Evolutionary conservation across 768 basidiomycete genomes (phyloP).

Genomic region (Pleurotus eryngii): DNA sequence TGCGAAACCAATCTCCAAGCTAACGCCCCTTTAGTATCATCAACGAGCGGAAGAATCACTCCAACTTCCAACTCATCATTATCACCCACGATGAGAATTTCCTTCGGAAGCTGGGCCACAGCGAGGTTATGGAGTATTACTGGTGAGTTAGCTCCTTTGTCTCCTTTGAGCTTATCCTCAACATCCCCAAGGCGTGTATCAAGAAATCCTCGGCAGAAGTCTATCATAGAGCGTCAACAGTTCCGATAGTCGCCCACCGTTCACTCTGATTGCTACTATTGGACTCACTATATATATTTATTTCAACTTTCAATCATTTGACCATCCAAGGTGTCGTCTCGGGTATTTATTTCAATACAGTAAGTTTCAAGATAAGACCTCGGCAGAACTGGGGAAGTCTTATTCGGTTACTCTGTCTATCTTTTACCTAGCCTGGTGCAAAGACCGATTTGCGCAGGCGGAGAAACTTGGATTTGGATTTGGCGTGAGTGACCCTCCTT

Average conservation of each 20-base stretch:
- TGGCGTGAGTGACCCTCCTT: background rate
- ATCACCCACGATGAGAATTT: conserved; percentile 98
- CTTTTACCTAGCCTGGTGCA: background rate
- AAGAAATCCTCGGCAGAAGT: conserved; percentile 67
- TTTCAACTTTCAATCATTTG: background rate
- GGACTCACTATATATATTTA: background rate
- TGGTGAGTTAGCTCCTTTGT: conserved; percentile 53
- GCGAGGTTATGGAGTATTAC: conserved; percentile 92
- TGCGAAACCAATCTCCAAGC: conserved; percentile 2
- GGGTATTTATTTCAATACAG: background rate
- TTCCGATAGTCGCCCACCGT: conserved; percentile 43
- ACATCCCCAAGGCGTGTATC: conserved; percentile 69
- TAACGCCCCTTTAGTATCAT: conserved; percentile 66
- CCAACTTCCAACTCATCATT: conserved; percentile 94
- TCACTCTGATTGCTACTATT: too few relatives aligned
- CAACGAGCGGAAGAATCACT: conserved; percentile 82
- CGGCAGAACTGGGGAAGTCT: background rate
- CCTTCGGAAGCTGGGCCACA: conserved; percentile 83
- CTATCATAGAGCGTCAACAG: conserved; percentile 68
- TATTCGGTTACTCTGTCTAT: background rate
- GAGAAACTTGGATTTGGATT: background rate
- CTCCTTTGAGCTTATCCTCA: conserved; percentile 2
- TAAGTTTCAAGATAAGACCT: conserved; percentile 11
- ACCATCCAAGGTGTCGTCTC: background rate
- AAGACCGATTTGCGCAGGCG: background rate